A percentile compares a stretch with the other conserved stretches of the same genome.
Conservation (phyloP, 257 asterid species). For the Jacaranda copaia region DNA sequence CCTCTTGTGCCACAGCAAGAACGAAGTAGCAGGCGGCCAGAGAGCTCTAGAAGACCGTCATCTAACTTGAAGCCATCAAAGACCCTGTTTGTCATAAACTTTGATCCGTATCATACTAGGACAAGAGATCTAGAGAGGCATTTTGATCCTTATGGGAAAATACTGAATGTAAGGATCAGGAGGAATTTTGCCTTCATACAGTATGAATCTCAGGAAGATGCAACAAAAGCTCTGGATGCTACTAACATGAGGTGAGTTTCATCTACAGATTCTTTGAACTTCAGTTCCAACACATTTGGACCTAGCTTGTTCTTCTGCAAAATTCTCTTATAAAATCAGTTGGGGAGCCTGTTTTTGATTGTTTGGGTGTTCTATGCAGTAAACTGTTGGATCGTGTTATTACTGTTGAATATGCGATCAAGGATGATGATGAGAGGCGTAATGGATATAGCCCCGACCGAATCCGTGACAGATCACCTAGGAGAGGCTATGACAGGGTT, state of each 20-base stretch:
- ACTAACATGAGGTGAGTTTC: conserved; percentile 69
- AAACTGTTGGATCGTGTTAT: conserved; percentile 78
- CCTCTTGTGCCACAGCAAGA: conserved; percentile 62
- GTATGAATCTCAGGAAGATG: conserved; percentile 75
- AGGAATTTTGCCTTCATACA: conserved; percentile 83
- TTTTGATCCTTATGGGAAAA: conserved; percentile 81
- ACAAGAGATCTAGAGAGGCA: conserved; percentile 79
- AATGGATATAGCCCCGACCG: conserved; percentile 70
- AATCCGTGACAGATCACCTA: conserved; percentile 67
- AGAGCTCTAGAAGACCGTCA: conserved; percentile 58
- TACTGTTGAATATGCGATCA: conserved; percentile 75
- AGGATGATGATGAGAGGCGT: conserved; percentile 76
- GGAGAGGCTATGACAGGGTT: conserved; percentile 62
- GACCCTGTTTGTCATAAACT: conserved; percentile 83
- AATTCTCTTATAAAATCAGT: neutral
- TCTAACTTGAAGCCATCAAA: conserved; percentile 63
- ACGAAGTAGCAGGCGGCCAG: conserved; percentile 62
- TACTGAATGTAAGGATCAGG: conserved; percentile 75
- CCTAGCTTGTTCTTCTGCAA: neutral
- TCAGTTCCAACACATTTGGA: neutral
- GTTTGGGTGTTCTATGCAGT: conserved; percentile 47
- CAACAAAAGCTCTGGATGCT: conserved; percentile 80
- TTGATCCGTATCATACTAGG: conserved; percentile 75
- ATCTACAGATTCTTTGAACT: neutral
- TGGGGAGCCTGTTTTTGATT: conserved; percentile 6